Conservation (phyloP, 805 yeast species). For the Metschnikowia lunata region DNA sequence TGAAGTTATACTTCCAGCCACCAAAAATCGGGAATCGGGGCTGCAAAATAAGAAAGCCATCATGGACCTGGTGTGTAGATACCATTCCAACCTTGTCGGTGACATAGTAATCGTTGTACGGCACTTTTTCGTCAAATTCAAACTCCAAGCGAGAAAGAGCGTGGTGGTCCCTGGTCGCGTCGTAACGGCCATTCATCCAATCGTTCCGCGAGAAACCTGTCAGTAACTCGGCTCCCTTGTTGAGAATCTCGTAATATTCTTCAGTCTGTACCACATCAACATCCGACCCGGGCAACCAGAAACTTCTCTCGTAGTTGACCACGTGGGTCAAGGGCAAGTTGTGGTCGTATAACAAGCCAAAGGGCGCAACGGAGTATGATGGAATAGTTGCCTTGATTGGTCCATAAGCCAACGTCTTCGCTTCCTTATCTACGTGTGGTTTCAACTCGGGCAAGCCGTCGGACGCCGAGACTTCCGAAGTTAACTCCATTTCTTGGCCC, state of each 20-base stretch:
- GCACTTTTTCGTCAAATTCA: conserved; percentile 35
- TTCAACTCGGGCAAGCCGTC: conserved; percentile 25
- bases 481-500: conserved; percentile 44
- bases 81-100: conserved; percentile 93
- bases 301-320: conserved; percentile 57
- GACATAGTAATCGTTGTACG: conserved; percentile 57
- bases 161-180: conserved; percentile 45
- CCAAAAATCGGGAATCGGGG: conserved; percentile 97
- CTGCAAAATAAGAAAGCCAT: conserved; percentile 50
- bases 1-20: conserved; percentile 93
- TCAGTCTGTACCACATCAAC: conserved; percentile 65
- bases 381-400: conserved; percentile 42
- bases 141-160: conserved; percentile 61
- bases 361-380: conserved; percentile 45
- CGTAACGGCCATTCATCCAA: conserved; percentile 58
- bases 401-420: conserved; percentile 47
- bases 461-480: conserved; percentile 15
- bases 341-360: conserved; percentile 59
- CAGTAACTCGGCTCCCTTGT: conserved; percentile 66
- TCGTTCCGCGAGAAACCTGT: conserved; percentile 78
- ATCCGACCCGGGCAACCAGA: conserved; percentile 88
- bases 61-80: conserved; percentile 57
- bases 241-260: conserved; percentile 78
- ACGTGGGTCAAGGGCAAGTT: conserved; percentile 62
- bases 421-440: conserved; percentile 37